Conservation (phyloP, 106 monocot species). For the Acanthochlamys bracteata region DNA sequence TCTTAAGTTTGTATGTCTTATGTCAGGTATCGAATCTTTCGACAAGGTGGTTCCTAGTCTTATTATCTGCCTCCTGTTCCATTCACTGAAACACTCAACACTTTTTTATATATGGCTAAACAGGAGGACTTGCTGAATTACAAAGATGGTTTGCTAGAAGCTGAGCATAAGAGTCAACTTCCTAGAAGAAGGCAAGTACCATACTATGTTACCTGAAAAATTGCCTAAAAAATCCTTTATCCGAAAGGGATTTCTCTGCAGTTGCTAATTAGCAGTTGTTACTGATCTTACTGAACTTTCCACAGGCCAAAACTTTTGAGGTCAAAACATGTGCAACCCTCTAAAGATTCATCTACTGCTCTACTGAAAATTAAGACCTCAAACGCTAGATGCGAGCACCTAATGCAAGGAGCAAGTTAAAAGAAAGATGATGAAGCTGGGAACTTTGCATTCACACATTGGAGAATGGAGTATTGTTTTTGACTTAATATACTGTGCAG, state of each 20-base stretch:
- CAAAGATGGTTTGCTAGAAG: not conserved
- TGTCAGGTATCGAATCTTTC: not conserved
- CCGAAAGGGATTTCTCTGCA: not conserved
- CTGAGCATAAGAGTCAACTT: not conserved
- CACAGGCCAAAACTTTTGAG: not conserved
- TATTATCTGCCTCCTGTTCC: not conserved
- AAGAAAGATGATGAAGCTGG: not conserved
- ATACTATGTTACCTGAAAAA: not conserved
- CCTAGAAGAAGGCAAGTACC: conserved; percentile 4
- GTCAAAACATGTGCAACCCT: not conserved
- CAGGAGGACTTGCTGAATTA: not conserved
- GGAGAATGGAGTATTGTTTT: too few species aligned
- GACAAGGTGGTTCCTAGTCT: not conserved
- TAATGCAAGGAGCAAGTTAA: not conserved
- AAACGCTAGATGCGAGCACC: not conserved
- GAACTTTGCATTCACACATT: not conserved
- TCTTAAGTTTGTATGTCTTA: too few species aligned
- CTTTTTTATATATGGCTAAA: not conserved
- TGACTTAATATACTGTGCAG: too few species aligned
- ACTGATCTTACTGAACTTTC: not conserved
- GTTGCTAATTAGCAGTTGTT: not conserved
- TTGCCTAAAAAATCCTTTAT: not conserved
- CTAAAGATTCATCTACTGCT: not conserved
- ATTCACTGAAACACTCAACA: not conserved
- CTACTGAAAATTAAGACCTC: not conserved